Evolutionary conservation across 2,329 filamentous ascomycete genomes (phyloP), one percentile per base, ranked within the genome.

Genomic region (Eutypa lata): DNA sequence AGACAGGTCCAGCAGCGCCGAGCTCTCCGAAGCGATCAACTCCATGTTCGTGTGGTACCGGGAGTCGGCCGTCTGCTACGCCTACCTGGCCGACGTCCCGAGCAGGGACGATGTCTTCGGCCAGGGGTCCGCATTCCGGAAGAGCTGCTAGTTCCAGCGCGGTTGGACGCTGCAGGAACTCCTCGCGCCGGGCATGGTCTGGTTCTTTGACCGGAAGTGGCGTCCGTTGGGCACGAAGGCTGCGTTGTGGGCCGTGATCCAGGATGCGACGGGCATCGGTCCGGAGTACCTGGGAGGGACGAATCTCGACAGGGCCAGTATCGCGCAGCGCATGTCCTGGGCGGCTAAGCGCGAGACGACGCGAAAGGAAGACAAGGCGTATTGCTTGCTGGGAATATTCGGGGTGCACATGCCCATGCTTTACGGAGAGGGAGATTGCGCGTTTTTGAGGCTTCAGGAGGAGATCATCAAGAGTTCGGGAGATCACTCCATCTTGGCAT

Each of bases 161-260:
- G 46, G 46, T n/a, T 48, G 46, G 46, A 48, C 46, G 7, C 46
- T 48, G 5, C 46, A 48, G 18, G 46, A 48, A 22, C 46, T 48
- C 16, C 26, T 48, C 26, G 46, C 46, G 7, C 46, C 46, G 24
- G 18, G 1, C n/a, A 1, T 2, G 7, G 46, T 48, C 28, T 1
- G n/a, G n/a, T 48, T 48, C 28, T 48, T 3, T 26, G 16, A 16
- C 11, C 18, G 11, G 28, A n/a, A 48, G n/a, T 47, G 46, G 46
- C 14, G n/a, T 19, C 1, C 7, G 7, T 2, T 24, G 13, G 42
- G 42, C 6, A 28, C 22, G 6, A 45, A 45, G 16, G 0, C 21
- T 26, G 7, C 42, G 21, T 26, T 18, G 42, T 13, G 21, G 0
- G 13, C 16, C 5, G 26, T 2, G 5, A 45, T 45, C 42, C 14